These are phyloP conservation scores for Lasiodiplodia hormozganensis DNA, from an alignment of 2,329 filamentous ascomycete species.

Conservation along the genomic window DNA sequence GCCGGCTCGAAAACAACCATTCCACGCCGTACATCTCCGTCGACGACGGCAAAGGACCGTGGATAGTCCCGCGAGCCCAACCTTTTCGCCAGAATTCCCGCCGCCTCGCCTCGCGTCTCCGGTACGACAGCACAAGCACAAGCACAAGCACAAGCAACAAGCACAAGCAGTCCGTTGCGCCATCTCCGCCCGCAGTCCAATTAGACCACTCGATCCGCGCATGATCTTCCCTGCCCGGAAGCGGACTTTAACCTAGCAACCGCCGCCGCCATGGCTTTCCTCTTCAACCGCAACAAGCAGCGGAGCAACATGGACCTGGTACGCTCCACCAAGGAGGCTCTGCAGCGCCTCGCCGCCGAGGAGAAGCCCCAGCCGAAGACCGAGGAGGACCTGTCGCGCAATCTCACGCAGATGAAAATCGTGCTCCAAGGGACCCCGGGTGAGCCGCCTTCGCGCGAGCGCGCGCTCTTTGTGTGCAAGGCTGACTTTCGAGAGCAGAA, in stretches of 20 bases:
- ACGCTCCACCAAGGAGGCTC: slow-evolving; percentile 68
- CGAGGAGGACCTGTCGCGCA: slow-evolving; percentile 84
- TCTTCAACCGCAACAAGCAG: slow-evolving; percentile 67
- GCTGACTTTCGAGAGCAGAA: slow-evolving; percentile 15
- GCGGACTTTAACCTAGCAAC: slow-evolving; percentile 35
- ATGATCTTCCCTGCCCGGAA: slow-evolving; percentile 26
- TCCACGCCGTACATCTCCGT: slow-evolving; percentile 27
- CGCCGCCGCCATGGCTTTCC: slow-evolving; percentile 67
- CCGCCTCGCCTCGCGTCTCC: slow-evolving; percentile 11
- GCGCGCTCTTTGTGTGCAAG: not conserved
- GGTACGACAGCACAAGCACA: not conserved
- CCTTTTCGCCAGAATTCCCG: slow-evolving; percentile 9
- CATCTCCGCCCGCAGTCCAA: slow-evolving; percentile 22
- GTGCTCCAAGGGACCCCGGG: slow-evolving; percentile 92
- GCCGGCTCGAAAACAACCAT: slow-evolving; percentile 23
- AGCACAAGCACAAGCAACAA: not conserved
- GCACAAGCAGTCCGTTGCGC: slow-evolving; percentile 4
- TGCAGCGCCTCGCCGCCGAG: slow-evolving; percentile 62
- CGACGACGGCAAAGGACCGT: slow-evolving; percentile 11
- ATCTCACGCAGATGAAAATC: slow-evolving; percentile 89
- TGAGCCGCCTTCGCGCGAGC: slow-evolving; percentile 49
- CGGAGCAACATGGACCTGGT: slow-evolving; percentile 69
- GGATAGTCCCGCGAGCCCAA: slow-evolving; percentile 7
- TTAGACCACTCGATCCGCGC: slow-evolving; percentile 25
- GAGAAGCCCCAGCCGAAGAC: slow-evolving; percentile 70